Base-by-base conservation (phyloP, 768 basidiomycete species). In the Pleurotus tuoliensis region DNA sequence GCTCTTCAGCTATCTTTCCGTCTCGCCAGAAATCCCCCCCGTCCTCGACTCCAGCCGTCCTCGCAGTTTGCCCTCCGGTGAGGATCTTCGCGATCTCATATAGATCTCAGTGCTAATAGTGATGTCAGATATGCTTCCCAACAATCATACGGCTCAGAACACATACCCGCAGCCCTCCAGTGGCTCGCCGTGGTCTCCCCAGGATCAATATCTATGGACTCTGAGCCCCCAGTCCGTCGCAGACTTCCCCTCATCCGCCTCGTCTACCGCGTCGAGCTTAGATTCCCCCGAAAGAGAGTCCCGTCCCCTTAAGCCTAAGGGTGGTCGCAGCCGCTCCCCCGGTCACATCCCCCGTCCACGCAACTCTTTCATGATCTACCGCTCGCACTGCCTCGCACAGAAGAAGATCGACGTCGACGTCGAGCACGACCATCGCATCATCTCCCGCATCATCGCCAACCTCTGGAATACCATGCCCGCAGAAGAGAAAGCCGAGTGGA, bases 261-360 rank as follows among this genome's bases (percentile, higher is more conserved):
- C 4, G 41, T 44, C 41, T 44, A n/a, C 41, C 11, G 3, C 30
- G 11, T 34, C 30, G 9, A 34, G 30, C 30, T 34, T 34, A 34
- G 11, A 8, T 11, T 34, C 30, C 11, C 30, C 30, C 9, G 30
- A 34, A 34, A 34, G 30, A 11, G 30, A 34, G 5, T 5, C 16
- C 46, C 46, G 20, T 12, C 16, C 46, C 15, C 22, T 27, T n/a
- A n/a, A 27, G 16, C 48, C 48, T n/a, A 50, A 37, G 12, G 51
- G 51, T 41, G 51, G 51, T n/a, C 51, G 51, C n/a, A 39, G 24
- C 15, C 51, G 18, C 15, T 38, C 51, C 15, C 56, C 47, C 4
- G 56, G 47, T 3, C 47, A 56, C 37, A 56, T 56, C 47, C 56
- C 56, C 37, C 56, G 56, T 24, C 56, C 56, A 5, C 56, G 56